Evolutionary conservation across 2,329 filamentous ascomycete species (phyloP).

Genomic region (Talaromyces sp.): DNA sequence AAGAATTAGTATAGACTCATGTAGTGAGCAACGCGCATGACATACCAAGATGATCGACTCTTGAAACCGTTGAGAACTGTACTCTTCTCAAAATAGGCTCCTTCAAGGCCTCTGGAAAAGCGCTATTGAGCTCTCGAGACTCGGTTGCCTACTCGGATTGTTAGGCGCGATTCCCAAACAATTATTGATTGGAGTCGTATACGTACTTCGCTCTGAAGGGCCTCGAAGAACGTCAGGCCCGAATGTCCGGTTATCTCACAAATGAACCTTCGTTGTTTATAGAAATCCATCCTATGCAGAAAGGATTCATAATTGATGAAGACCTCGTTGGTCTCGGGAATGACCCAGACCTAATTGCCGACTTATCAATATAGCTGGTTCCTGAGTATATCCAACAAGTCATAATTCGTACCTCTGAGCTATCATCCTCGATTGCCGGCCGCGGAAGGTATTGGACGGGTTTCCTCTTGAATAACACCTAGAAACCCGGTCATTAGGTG

Average conservation of each 20-base stretch:
- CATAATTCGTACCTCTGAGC: slow-evolving; percentile 66
- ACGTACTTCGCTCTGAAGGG: slow-evolving; percentile 82
- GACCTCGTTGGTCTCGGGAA: slow-evolving; percentile 82
- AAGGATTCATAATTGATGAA: slow-evolving; percentile 88
- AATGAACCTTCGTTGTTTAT: slow-evolving; percentile 88
- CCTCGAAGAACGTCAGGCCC: slow-evolving; percentile 86
- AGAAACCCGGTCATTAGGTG: background rate
- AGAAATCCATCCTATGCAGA: slow-evolving; percentile 82
- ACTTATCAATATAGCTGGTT: slow-evolving; percentile 8
- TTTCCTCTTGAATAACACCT: slow-evolving; percentile 97
- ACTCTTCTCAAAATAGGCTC: slow-evolving; percentile 85
- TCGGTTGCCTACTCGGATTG: slow-evolving; percentile 59
- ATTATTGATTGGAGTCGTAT: background rate
- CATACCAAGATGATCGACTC: slow-evolving; percentile 76
- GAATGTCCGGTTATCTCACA: slow-evolving; percentile 95
- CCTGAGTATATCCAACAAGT: background rate
- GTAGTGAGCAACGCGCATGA: slow-evolving; percentile 6
- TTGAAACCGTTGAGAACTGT: slow-evolving; percentile 82
- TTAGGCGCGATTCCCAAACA: background rate
- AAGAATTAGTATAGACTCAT: slow-evolving; percentile 22
- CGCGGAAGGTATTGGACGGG: slow-evolving; percentile 76
- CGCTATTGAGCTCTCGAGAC: slow-evolving; percentile 81
- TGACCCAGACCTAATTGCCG: slow-evolving; percentile 74
- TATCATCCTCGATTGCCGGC: slow-evolving; percentile 72
- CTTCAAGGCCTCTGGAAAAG: slow-evolving; percentile 87